These are phyloP conservation scores for Hypoxylon cercidicola DNA, from an alignment of 495 filamentous ascomycete genomes.

Conservation along the genomic window DNA sequence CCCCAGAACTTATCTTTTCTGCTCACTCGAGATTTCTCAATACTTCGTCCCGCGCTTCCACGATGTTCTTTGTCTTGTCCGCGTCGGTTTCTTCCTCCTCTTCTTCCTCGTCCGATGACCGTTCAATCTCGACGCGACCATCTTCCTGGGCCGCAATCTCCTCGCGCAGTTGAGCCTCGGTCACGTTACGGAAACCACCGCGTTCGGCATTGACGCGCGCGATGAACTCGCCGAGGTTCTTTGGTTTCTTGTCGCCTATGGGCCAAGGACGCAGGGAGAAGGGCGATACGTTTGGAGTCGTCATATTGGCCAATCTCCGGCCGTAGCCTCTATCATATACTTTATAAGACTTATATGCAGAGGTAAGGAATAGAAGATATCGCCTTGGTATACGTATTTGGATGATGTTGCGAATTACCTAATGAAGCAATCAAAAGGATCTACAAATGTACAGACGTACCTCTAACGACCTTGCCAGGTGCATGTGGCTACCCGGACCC, in stretches of 20 bases:
- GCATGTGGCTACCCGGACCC: background rate
- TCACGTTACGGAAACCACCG: slow-evolving; percentile 77
- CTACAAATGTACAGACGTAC: slow-evolving; percentile 2
- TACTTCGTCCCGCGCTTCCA: slow-evolving; percentile 62
- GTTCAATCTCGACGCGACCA: slow-evolving; percentile 33
- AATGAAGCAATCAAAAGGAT: background rate
- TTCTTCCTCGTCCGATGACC: slow-evolving; percentile 48
- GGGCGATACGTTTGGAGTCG: slow-evolving; percentile 55
- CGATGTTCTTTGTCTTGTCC: slow-evolving; percentile 52
- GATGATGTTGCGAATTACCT: background rate
- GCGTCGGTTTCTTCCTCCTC: slow-evolving; percentile 46
- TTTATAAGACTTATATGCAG: background rate
- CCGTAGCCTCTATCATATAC: background rate
- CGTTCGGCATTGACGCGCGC: slow-evolving; percentile 77
- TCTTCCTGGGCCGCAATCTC: slow-evolving; percentile 66
- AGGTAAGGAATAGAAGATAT: too few species aligned
- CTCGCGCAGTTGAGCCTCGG: slow-evolving; percentile 67
- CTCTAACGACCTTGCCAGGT: background rate
- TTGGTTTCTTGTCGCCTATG: slow-evolving; percentile 62
- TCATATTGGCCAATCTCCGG: background rate
- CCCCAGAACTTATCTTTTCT: too few species aligned
- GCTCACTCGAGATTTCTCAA: slow-evolving; percentile 62
- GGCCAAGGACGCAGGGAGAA: slow-evolving; percentile 74
- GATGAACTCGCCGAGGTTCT: slow-evolving; percentile 75
- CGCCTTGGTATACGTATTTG: background rate